Conservation (phyloP, 2,329 filamentous ascomycete genomes). For the Arthrinium phaeospermum region DNA sequence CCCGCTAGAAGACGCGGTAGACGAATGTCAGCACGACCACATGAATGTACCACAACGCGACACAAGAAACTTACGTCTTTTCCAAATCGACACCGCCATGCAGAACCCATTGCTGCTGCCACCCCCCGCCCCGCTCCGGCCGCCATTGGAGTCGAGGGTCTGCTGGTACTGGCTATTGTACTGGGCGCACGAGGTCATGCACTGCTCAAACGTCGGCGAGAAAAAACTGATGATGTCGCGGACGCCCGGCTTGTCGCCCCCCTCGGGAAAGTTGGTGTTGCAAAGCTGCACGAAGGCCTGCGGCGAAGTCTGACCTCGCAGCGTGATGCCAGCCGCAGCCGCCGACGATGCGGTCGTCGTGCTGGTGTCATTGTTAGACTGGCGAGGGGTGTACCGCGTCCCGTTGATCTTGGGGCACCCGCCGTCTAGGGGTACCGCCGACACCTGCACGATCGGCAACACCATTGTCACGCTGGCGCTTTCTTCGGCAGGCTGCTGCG, state of each 20-base stretch:
- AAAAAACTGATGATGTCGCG: constrained; percentile 21
- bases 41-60: background rate
- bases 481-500: background rate
- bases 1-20: background rate
- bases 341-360: background rate
- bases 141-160: no score
- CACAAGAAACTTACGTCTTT: background rate
- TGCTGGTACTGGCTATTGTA: background rate
- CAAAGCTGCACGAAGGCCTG: background rate
- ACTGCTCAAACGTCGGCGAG: background rate
- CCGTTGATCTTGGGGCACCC: background rate
- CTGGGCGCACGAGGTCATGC: background rate
- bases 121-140: background rate
- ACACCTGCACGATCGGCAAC: background rate
- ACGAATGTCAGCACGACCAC: background rate
- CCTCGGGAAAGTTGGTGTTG: background rate
- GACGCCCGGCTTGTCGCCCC: background rate
- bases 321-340: background rate
- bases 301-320: background rate
- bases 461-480: background rate
- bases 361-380: background rate
- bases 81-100: background rate
- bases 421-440: background rate
- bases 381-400: background rate
- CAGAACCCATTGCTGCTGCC: background rate